Percentiles rank a stretch among this genome's conserved stretches.
phyloP scores from a whole-genome alignment of 805 yeast genomes.

The Wickerhamiella bombiphila region DNA sequence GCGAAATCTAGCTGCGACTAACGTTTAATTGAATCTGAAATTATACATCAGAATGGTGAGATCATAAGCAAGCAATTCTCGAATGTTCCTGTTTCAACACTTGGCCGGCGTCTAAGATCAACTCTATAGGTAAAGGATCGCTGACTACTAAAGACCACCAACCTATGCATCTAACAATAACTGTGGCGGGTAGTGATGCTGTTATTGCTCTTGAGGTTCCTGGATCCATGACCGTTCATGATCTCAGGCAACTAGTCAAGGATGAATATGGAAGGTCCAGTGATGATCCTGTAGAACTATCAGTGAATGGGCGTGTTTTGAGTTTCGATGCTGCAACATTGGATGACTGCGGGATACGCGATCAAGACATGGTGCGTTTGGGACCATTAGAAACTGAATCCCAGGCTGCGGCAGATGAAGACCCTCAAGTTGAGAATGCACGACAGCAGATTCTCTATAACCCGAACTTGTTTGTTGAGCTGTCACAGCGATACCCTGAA shows the following conservation, averaged over 20 bases:
- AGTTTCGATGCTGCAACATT: conserved; percentile 27
- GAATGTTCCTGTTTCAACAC: too few relatives aligned
- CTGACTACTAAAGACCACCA: too few relatives aligned
- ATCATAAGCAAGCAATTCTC: too few relatives aligned
- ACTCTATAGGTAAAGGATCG: too few relatives aligned
- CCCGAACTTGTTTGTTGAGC: conserved; percentile 22
- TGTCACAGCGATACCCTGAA: conserved; percentile 32
- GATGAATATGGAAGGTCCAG: conserved; percentile 45
- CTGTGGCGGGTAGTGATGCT: conserved; percentile 35
- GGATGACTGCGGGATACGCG: conserved; percentile 33
- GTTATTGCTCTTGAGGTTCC: conserved; percentile 48
- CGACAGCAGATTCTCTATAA: conserved; percentile 25
- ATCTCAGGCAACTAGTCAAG: conserved; percentile 58
- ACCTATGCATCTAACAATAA: conserved; percentile 38
- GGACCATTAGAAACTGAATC: not conserved
- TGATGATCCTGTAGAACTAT: conserved; percentile 33
- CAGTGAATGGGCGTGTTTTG: conserved; percentile 33
- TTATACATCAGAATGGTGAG: too few relatives aligned
- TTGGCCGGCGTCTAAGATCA: too few relatives aligned
- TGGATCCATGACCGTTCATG: conserved; percentile 45
- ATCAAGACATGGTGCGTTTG: conserved; percentile 39
- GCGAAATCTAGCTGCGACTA: too few relatives aligned
- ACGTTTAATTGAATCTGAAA: too few relatives aligned
- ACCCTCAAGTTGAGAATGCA: conserved; percentile 20
- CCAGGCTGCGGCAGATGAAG: not conserved